Evolutionary conservation across 768 basidiomycete genomes (phyloP).

Genomic region (Lactifluus volemus): DNA sequence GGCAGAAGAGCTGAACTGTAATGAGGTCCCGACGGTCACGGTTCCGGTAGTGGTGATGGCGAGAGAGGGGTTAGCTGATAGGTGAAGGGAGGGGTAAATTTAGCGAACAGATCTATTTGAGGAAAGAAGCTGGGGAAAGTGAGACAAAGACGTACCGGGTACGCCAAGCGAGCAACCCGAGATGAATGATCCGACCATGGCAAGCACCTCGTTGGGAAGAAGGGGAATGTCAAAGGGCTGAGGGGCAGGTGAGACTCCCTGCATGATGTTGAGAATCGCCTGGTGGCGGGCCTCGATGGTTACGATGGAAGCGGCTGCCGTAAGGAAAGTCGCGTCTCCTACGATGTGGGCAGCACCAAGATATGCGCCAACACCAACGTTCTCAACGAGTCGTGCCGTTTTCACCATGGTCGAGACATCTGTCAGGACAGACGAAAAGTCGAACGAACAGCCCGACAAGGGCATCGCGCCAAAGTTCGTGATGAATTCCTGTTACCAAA

Average conservation of each 20-base stretch:
- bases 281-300: conserved; percentile 82
- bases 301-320: conserved; percentile 63
- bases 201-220: conserved; percentile 60
- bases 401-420: conserved; percentile 64
- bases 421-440: conserved; percentile 52
- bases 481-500: conserved; percentile 34
- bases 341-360: conserved; percentile 63
- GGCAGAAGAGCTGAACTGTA: conserved; percentile 52
- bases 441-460: conserved; percentile 53
- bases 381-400: conserved; percentile 66
- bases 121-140: fast-evolving
- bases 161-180: conserved; percentile 58
- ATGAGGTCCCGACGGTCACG: conserved; percentile 45
- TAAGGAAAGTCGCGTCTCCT: conserved; percentile 48
- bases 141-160: conserved; percentile 31
- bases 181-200: conserved; percentile 60
- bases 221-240: conserved; percentile 66
- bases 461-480: conserved; percentile 45
- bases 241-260: conserved; percentile 52
- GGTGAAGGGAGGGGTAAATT: too few species aligned
- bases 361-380: conserved; percentile 68
- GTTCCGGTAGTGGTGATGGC: conserved; percentile 55
- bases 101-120: background rate
- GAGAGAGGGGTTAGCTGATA: conserved; percentile 49
- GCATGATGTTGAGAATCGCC: conserved; percentile 64